Evolutionary conservation across 106 monocot species (phyloP), one percentile per base, ranked within the genome.

Genomic region (Dendrobium huoshanense): DNA sequence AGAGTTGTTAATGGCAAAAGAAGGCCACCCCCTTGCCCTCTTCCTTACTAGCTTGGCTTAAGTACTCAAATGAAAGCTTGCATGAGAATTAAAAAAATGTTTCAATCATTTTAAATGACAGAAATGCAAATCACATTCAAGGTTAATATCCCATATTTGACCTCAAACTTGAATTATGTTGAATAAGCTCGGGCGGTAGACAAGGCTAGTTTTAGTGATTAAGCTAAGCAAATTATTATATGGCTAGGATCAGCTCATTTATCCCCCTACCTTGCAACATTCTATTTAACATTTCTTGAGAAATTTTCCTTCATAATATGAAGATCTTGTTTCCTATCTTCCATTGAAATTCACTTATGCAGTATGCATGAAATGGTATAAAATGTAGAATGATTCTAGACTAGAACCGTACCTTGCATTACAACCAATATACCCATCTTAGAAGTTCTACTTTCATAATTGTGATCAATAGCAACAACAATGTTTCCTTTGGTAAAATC

Each of bases 91-190:
- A 56, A 61, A 61, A 37, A 61, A n/a, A n/a, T 61, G 51, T 61
- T 61, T 20, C n/a, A 10, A 61, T n/a, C 61, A 61, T 5, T 61
- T 4, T n/a, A 20, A n/a, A 22, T n/a, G 22, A 20, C 22, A 61
- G 61, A 19, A 61, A 61, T 51, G 15, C 61, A 61, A 61, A n/a
- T 61, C 61, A 61, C 61, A 61, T 61, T 61, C n/a, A 61, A n/a
- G 61, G 22, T 61, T 61, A 61, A 61, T 61, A 61, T 20, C 61
- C 19, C 61, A 61, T n/a, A 8, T 61, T 61, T 61, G 22, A 61
- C 20, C 4, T 61, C 7, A 61, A 19, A 3, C 61, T 61, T 22
- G 61, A 61, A 61, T 61, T 61, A 61, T 4, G 61, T 61, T 61
- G 61, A 61, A 6, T 61, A n/a, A 61, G 61, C n/a, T 4, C 8